phyloP scores from a whole-genome alignment of 495 filamentous ascomycete genomes.

The Sabuloglossum arenarium region DNA sequence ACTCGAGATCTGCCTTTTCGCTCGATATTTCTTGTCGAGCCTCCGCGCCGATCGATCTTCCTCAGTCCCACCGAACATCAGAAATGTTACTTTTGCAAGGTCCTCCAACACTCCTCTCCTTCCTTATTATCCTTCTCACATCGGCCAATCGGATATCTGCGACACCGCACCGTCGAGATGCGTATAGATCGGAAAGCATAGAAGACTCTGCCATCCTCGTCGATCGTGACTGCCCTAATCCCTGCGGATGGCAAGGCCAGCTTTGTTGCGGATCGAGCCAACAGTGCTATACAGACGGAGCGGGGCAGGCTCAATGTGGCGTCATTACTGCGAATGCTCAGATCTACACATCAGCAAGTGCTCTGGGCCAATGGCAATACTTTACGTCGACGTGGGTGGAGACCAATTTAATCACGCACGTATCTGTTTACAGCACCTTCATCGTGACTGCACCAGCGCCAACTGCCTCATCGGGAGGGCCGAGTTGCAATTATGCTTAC shows the following conservation, averaged over 20 bases:
- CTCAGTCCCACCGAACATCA: neutral
- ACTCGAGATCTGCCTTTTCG: neutral
- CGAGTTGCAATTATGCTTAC: conserved; percentile 32
- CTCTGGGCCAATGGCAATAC: conserved; percentile 27
- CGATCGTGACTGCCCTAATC: conserved; percentile 34
- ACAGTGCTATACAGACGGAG: conserved; percentile 39
- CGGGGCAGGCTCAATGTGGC: conserved; percentile 31
- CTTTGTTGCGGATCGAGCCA: conserved; percentile 43
- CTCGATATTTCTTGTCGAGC: neutral
- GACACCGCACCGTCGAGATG: conserved; percentile 13
- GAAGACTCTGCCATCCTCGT: conserved; percentile 18
- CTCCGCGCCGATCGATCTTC: neutral
- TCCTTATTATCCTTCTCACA: conserved; percentile 17
- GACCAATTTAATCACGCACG: conserved; percentile 43
- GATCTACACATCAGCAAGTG: conserved; percentile 14
- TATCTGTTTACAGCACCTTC: conserved; percentile 42
- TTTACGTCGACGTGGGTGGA: conserved; percentile 54
- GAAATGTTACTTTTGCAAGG: conserved; percentile 10
- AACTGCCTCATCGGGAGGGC: conserved; percentile 9
- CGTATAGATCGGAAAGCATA: conserved; percentile 17
- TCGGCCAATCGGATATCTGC: conserved; percentile 14
- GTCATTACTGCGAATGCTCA: conserved; percentile 15
- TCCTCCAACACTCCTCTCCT: conserved; percentile 12
- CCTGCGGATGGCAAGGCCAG: conserved; percentile 45
- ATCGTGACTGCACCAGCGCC: conserved; percentile 13